Conservation (phyloP, 148 eudicot genomes). For the Rhododendron kiyosumense region DNA sequence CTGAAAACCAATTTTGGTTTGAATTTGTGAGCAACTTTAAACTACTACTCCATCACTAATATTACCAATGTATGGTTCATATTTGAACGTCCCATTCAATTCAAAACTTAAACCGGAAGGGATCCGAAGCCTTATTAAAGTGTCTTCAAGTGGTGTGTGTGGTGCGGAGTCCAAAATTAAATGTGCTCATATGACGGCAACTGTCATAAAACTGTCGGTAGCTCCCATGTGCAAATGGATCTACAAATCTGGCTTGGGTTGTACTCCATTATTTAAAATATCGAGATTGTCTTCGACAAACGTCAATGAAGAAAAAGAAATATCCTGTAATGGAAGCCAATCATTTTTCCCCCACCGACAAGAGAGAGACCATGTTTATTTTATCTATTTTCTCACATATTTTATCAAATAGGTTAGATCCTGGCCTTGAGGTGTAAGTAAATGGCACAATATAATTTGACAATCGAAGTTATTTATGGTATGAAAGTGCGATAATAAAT, state of each 20-base stretch:
- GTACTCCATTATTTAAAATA: background rate
- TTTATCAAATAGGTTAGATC: background rate
- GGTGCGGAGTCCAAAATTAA: background rate
- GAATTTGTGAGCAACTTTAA: too few species aligned
- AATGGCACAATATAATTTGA: too few species aligned
- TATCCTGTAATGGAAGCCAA: background rate
- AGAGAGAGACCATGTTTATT: background rate
- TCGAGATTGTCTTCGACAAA: background rate
- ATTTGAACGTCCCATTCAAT: too few species aligned
- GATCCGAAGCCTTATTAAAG: too few species aligned
- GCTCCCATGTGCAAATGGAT: background rate
- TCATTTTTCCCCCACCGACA: background rate
- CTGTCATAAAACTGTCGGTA: background rate
- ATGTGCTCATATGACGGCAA: background rate
- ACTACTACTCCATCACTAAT: too few species aligned
- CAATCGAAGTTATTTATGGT: background rate
- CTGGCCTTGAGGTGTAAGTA: too few species aligned
- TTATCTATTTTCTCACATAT: background rate
- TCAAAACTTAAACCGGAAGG: too few species aligned
- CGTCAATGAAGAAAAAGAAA: background rate
- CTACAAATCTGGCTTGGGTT: background rate
- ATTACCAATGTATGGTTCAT: too few species aligned
- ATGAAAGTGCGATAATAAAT: background rate
- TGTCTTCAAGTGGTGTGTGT: background rate
- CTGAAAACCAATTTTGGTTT: too few species aligned